Percentiles rank a stretch among this genome's conserved stretches.
Evolutionary conservation across 768 basidiomycete species (phyloP).

Genomic region (Lentinula edodes): DNA sequence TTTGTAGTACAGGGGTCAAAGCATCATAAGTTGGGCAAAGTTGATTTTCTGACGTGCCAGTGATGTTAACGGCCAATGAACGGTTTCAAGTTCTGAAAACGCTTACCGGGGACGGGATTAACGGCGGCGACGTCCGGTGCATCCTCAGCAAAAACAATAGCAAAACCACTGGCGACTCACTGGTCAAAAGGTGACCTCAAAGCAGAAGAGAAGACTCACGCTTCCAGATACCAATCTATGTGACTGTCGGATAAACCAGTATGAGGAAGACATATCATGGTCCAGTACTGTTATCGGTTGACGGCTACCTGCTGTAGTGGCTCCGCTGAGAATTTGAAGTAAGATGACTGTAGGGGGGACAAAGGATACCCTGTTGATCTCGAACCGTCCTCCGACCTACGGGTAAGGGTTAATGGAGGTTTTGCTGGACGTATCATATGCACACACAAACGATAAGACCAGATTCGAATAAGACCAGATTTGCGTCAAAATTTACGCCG

Average conservation of each 20-base stretch:
- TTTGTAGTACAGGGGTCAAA: neutral
- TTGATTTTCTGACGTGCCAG: conserved; percentile 7
- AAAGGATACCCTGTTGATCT: conserved; percentile 24
- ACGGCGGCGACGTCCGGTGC: neutral
- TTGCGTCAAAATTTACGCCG: conserved; percentile 22
- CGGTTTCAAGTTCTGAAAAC: neutral
- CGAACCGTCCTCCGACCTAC: conserved; percentile 16
- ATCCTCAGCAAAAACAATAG: conserved; percentile 14
- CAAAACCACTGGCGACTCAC: conserved; percentile 9
- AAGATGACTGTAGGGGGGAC: conserved; percentile 30
- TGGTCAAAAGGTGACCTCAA: neutral
- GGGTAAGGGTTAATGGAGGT: neutral
- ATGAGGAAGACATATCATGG: neutral
- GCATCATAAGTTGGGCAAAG: conserved; percentile 18
- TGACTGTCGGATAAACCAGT: conserved; percentile 3
- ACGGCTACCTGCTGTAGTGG: conserved; percentile 19
- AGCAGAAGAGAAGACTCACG: conserved; percentile 2
- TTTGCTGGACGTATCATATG: neutral
- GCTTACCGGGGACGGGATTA: conserved; percentile 10
- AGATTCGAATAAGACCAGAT: no score
- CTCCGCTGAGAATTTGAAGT: conserved; percentile 38
- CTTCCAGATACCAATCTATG: conserved; percentile 30
- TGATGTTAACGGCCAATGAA: neutral
- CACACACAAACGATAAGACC: conserved; percentile 13
- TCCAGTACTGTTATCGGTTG: neutral